Evolutionary conservation across 176 grass and related monocot genomes (phyloP).

Genomic region (Coix lacrymajobi): DNA sequence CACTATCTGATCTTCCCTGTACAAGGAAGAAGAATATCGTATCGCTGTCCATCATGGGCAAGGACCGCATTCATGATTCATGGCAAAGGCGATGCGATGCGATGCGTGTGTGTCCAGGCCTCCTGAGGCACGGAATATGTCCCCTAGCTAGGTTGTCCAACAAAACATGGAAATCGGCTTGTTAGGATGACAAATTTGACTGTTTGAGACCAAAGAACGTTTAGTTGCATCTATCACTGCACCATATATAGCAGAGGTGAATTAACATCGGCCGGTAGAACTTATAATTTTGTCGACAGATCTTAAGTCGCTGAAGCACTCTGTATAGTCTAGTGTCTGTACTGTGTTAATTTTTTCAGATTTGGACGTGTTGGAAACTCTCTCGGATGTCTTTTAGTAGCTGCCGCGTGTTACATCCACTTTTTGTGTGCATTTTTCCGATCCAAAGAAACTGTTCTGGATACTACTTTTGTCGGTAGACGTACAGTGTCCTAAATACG

Average conservation of each 20-base stretch:
- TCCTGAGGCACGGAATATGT: constrained; percentile 15
- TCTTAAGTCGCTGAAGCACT: not conserved
- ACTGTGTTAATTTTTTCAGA: too few species aligned
- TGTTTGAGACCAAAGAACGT: too few species aligned
- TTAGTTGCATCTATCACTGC: not conserved
- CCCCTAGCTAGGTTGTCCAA: not conserved
- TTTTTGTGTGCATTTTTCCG: not conserved
- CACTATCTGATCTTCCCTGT: constrained; percentile 23
- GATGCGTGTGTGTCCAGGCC: constrained; percentile 15
- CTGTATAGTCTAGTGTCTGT: too few species aligned
- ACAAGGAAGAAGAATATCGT: constrained; percentile 7
- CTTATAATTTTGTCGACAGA: not conserved
- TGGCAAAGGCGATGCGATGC: not conserved
- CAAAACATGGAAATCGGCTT: not conserved
- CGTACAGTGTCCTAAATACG: not conserved
- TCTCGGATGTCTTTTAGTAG: not conserved
- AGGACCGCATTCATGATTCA: not conserved
- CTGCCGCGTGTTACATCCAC: not conserved
- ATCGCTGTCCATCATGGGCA: not conserved
- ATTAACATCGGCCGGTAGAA: not conserved
- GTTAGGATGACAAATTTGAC: not conserved
- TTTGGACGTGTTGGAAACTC: constrained; percentile 1
- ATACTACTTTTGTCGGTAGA: not conserved
- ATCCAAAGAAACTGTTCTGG: not conserved
- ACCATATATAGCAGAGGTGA: not conserved